Percentiles rank a stretch among this genome's conserved stretches.
Conservation (phyloP, 495 filamentous ascomycete genomes). For the Aspergillus ellipticus region DNA sequence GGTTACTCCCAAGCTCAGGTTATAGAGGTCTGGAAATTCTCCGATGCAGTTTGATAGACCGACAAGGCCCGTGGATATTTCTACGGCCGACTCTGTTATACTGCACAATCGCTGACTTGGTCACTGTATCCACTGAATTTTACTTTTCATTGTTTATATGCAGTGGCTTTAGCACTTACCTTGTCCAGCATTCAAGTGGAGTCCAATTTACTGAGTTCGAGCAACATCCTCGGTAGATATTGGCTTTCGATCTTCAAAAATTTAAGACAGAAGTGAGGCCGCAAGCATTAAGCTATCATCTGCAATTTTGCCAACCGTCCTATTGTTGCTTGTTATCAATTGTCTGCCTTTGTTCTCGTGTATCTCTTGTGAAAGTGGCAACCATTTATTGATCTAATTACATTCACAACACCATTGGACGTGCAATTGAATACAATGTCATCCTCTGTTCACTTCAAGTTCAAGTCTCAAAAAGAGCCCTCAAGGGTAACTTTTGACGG, state of each 20-base stretch:
- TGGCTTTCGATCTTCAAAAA: constrained; percentile 22
- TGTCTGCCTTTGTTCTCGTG: constrained; percentile 22
- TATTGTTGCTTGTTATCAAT: constrained; percentile 15
- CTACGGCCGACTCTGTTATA: constrained; percentile 10
- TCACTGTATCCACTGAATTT: constrained; percentile 32
- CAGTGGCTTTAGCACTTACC: constrained; percentile 26
- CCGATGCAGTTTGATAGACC: constrained; percentile 21
- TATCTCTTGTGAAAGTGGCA: constrained; percentile 30
- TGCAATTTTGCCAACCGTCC: constrained; percentile 14
- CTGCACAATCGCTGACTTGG: constrained; percentile 14
- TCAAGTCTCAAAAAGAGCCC: constrained; percentile 98
- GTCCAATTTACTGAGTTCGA: constrained; percentile 26
- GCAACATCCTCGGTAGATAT: constrained; percentile 28
- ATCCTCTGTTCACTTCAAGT: constrained; percentile 99
- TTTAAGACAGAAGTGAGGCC: constrained; percentile 11
- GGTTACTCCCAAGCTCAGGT: constrained; percentile 5
- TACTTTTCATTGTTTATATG: constrained; percentile 37
- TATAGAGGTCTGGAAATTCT: constrained; percentile 2
- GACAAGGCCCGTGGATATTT: constrained; percentile 14
- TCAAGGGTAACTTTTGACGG: constrained; percentile 94
- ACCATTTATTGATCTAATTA: constrained; percentile 34
- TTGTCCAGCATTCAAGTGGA: constrained; percentile 30
- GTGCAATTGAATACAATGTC: constrained; percentile 68
- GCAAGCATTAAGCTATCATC: constrained; percentile 16
- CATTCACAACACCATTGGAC: constrained; percentile 28